These are phyloP conservation scores for Hippophae gyantsensis DNA, from an alignment of 306 rosid genomes.

Conservation along the genomic window DNA sequence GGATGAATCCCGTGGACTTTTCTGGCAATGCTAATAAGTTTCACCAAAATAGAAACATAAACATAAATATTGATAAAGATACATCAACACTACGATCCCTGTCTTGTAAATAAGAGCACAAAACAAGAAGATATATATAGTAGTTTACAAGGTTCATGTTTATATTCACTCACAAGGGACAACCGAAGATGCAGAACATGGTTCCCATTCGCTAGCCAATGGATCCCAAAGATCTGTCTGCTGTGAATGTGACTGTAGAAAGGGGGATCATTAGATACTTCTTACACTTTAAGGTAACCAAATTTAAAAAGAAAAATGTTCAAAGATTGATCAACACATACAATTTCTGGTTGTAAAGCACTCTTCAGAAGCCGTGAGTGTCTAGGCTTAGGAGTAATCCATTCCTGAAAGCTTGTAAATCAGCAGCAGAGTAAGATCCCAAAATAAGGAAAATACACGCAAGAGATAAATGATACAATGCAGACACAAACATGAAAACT, in stretches of 20 bases:
- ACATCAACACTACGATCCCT: constrained; percentile 1
- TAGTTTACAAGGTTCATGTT: constrained; percentile 1
- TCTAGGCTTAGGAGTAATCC: constrained; percentile 66
- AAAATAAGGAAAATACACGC: neutral
- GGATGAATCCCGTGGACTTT: constrained; percentile 72
- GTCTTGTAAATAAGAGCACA: neutral
- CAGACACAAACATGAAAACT: neutral
- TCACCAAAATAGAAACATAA: constrained; percentile 10
- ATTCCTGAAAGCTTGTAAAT: constrained; percentile 44
- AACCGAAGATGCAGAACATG: constrained; percentile 40
- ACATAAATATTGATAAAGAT: neutral
- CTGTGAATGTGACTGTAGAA: constrained; percentile 42
- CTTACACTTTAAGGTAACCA: constrained; percentile 7
- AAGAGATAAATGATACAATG: neutral
- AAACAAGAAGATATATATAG: neutral
- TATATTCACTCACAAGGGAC: constrained; percentile 44
- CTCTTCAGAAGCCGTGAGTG: constrained; percentile 74
- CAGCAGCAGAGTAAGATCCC: constrained; percentile 3
- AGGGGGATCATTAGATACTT: constrained; percentile 4
- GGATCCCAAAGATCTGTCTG: constrained; percentile 69
- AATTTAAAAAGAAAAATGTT: constrained; percentile 11
- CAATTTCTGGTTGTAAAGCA: constrained; percentile 67
- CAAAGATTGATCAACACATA: constrained; percentile 35
- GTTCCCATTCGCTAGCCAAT: constrained; percentile 52
- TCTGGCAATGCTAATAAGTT: constrained; percentile 51